Conservation (phyloP, 192 early-diverging fungal species). For the Coemansia sp. region DNA sequence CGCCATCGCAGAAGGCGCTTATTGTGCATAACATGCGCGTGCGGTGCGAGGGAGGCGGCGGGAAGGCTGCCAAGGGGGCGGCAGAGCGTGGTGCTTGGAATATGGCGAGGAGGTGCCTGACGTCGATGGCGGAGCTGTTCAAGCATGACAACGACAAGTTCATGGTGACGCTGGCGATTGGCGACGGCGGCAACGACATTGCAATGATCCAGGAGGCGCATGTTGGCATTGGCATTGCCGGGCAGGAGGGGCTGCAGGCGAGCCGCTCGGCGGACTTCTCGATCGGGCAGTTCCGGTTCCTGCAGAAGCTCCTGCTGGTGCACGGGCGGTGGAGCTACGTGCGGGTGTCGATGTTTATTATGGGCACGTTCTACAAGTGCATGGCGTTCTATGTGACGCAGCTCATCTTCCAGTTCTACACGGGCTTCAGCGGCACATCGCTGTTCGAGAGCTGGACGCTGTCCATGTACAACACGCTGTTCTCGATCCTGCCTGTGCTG, state of each 20-base stretch:
- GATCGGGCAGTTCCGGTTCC: constrained; percentile 86
- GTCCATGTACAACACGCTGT: constrained; percentile 80
- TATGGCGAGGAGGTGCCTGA: background rate
- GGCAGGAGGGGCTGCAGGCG: constrained; percentile 84
- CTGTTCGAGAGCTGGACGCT: constrained; percentile 77
- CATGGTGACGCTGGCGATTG: constrained; percentile 74
- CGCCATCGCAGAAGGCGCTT: constrained; percentile 86
- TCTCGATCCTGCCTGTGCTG: constrained; percentile 76
- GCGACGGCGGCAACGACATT: constrained; percentile 95
- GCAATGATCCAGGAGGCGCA: constrained; percentile 94
- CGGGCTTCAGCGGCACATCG: constrained; percentile 72
- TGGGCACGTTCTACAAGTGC: constrained; percentile 90
- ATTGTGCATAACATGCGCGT: constrained; percentile 72
- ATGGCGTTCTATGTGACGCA: constrained; percentile 77
- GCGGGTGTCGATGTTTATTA: constrained; percentile 72
- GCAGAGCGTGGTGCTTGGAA: background rate
- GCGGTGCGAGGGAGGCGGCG: constrained; percentile 38
- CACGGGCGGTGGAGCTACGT: constrained; percentile 89
- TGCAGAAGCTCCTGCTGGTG: constrained; percentile 76
- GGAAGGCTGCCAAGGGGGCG: background rate
- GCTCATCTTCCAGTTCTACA: constrained; percentile 72
- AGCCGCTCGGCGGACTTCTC: constrained; percentile 85
- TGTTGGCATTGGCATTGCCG: constrained; percentile 89
- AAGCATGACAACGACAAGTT: constrained; percentile 45
- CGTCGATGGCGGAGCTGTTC: constrained; percentile 11